Conservation (phyloP, 108 stramenopile genomes). For the Pseudonitzschia pungens region DNA sequence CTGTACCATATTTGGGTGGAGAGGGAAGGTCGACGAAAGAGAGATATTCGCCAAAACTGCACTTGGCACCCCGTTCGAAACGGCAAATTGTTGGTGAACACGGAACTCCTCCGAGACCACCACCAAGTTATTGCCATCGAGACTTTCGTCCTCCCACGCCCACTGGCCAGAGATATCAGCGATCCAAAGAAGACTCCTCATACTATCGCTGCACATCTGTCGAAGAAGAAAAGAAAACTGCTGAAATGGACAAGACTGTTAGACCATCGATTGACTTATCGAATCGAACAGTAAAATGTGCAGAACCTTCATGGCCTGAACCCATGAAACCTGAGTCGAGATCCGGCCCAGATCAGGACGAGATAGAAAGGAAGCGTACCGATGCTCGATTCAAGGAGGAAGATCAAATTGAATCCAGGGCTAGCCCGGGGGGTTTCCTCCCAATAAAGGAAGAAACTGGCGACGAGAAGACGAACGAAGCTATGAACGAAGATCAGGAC, state of each 20-base stretch:
- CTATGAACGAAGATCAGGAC: not conserved
- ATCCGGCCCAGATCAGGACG: not conserved
- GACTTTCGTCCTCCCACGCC: slow-evolving; percentile 16
- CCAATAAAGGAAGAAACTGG: not conserved
- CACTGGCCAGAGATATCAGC: not conserved
- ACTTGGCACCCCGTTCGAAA: slow-evolving; percentile 4
- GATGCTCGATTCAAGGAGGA: slow-evolving; percentile 1
- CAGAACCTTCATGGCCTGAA: not conserved
- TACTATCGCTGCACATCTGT: not conserved
- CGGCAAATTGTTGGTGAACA: not conserved
- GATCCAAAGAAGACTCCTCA: not conserved
- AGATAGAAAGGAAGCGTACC: slow-evolving; percentile 1
- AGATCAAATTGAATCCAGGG: slow-evolving; percentile 2
- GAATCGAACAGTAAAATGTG: not conserved
- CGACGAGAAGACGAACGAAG: not conserved
- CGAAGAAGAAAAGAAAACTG: slow-evolving; percentile 16
- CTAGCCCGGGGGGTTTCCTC: slow-evolving; percentile 9
- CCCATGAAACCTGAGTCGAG: not conserved
- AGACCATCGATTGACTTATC: not conserved
- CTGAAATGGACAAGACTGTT: not conserved
- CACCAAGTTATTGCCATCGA: slow-evolving; percentile 4
- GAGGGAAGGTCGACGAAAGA: slow-evolving; percentile 10
- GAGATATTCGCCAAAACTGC: slow-evolving; percentile 9
- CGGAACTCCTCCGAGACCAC: slow-evolving; percentile 1
- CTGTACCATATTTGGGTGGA: slow-evolving; percentile 35